Evolutionary conservation across 1,284 basidiomycete species (phyloP), one percentile per base, ranked within the genome.

Genomic region (Exobasidium rhododendri): DNA sequence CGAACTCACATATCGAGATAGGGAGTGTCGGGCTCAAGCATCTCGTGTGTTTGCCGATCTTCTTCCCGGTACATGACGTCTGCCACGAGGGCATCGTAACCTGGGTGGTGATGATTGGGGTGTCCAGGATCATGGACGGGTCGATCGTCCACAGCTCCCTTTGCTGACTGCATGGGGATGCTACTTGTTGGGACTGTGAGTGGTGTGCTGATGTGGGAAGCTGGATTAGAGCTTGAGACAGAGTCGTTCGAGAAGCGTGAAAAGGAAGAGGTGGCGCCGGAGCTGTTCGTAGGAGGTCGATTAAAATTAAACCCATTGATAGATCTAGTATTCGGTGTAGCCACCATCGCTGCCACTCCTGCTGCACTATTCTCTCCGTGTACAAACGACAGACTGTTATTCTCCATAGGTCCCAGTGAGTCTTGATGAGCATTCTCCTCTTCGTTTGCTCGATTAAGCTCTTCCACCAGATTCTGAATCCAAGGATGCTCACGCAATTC

Each of bases 401-500:
- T 29, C 10, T 31, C 45, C 1, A 54, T 58, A 26, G 43, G 20
- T 32, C 60, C 56, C 17, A 40, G 17, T 40, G 35, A 40, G 7
- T 40, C 35, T 40, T 40, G 35, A 10, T 40, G 35, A n/a, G 29
- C 65, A 44, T 59, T 64, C 40, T 77, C 75, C 1, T 70, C 70
- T 46, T 50, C 71, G 30, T 70, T 68, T 10, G 74, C 74, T 26
- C 63, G 71, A 56, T 76, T 67, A 31, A 78, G 60, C 61, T 70
- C 72, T 31, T 76, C 75, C 40, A 77, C 73, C 28, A 81, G 65
- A 54, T 68, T 72, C 28, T 72, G 64, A 64, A 98, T 91, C 96
- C 96, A 98, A 17, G 87, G 85, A 80, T 98, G 92, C 53, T 88
- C 84, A 81, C 94, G 85, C 26, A 98, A 84, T 78, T 97, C 92